Conservation (phyloP, 108 stramenopile species). For the Nitzschia putrida region DNA sequence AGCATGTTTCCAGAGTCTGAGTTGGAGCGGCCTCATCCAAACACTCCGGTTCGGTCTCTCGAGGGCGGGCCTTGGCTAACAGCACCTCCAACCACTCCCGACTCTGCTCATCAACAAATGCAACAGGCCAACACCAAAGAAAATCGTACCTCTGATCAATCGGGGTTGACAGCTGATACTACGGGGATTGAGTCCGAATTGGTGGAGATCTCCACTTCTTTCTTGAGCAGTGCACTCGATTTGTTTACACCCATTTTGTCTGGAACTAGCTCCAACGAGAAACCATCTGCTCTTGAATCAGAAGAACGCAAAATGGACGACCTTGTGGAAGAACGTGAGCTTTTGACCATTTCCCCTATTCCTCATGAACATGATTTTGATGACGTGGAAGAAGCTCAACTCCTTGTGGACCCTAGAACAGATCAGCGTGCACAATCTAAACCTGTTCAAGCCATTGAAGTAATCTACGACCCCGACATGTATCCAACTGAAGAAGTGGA, state of each 20-base stretch:
- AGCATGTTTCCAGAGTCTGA: background rate
- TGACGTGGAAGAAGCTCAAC: background rate
- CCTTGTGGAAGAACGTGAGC: background rate
- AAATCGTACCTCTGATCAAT: background rate
- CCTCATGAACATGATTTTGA: background rate
- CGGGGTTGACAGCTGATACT: background rate
- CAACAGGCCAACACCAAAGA: background rate
- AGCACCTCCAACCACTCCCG: background rate
- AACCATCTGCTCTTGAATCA: no score
- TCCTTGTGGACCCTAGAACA: background rate
- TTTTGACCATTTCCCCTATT: background rate
- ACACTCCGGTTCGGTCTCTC: background rate
- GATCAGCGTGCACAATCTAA: background rate
- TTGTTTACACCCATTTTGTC: background rate
- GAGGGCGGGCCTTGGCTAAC: background rate
- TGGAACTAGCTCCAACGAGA: background rate
- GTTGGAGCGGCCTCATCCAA: background rate
- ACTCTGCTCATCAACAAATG: background rate
- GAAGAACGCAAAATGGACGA: background rate
- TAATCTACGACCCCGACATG: slow-evolving; percentile 9
- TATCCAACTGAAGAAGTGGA: background rate
- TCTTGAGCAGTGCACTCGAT: background rate
- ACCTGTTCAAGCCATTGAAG: slow-evolving; percentile 16
- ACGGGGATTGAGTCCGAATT: background rate
- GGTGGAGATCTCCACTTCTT: background rate